Percentiles rank a stretch among this genome's conserved stretches.
phyloP scores from a whole-genome alignment of 73 alveolate species.

The Symbiodinium natans region DNA sequence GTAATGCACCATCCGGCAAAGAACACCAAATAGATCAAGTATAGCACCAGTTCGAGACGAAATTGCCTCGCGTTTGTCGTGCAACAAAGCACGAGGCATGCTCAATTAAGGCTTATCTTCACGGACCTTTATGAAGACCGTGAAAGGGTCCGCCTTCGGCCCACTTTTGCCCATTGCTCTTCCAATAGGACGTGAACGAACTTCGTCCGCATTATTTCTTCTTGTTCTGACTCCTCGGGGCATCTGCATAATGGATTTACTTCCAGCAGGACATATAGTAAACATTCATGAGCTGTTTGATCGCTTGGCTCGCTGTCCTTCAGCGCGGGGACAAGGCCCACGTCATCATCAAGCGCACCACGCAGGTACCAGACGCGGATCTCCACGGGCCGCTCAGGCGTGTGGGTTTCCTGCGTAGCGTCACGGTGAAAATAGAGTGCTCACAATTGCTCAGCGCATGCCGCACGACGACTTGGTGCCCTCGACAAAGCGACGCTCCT shows the following conservation, averaged over 20 bases:
- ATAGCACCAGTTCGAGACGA: constrained; percentile 35
- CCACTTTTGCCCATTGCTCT: constrained; percentile 80
- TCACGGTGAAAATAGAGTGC: neutral
- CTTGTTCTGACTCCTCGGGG: constrained; percentile 66
- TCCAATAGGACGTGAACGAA: constrained; percentile 65
- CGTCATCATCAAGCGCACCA: constrained; percentile 77
- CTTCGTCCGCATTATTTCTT: constrained; percentile 85
- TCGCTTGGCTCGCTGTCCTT: neutral
- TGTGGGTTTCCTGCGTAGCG: neutral
- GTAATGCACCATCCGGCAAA: constrained; percentile 66
- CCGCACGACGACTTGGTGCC: neutral
- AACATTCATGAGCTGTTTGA: neutral
- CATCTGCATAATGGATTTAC: neutral
- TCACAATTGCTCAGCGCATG: neutral
- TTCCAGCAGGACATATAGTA: neutral
- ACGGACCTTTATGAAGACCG: no score
- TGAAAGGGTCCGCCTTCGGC: neutral
- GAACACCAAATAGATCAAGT: constrained; percentile 21
- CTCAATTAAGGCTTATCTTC: no score
- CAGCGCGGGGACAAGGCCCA: constrained; percentile 82
- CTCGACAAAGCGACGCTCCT: constrained; percentile 14
- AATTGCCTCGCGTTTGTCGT: constrained; percentile 23
- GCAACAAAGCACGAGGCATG: neutral
- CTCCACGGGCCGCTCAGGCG: constrained; percentile 73
- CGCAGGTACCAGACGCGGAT: constrained; percentile 80